phyloP scores from a whole-genome alignment of 352 stramenopile species.

The Globisporangium canariense region DNA sequence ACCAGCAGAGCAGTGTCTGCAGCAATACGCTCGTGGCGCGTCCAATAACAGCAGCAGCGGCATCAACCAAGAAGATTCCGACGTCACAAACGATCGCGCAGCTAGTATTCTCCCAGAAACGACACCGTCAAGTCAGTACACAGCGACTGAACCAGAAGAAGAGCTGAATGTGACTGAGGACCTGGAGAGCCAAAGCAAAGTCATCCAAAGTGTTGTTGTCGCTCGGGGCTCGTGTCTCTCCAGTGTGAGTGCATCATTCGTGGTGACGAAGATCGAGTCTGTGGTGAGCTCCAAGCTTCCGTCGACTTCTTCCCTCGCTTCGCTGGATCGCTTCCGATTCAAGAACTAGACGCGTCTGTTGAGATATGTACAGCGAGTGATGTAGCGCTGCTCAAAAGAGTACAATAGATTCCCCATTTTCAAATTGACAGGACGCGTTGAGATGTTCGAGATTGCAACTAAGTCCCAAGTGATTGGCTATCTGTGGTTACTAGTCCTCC shows the following conservation, averaged over 20 bases:
- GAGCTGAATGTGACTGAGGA: not conserved
- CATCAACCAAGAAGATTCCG: not conserved
- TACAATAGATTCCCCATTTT: constrained; percentile 5
- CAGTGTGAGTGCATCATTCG: not conserved
- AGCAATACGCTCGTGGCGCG: constrained; percentile 20
- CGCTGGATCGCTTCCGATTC: constrained; percentile 24
- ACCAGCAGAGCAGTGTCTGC: constrained; percentile 14
- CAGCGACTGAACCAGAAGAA: not conserved
- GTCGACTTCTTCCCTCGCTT: constrained; percentile 8
- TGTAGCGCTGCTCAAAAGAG: not conserved
- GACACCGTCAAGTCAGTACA: not conserved
- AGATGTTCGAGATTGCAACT: not conserved
- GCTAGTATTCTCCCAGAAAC: not conserved
- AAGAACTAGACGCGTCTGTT: constrained; percentile 12
- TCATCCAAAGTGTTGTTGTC: not conserved
- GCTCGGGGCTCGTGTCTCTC: not conserved
- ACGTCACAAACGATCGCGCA: not conserved
- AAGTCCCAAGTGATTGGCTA: not conserved
- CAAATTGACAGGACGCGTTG: not conserved
- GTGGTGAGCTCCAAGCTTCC: not conserved
- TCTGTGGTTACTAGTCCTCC: not conserved
- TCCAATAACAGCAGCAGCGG: not conserved
- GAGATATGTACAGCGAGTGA: not conserved
- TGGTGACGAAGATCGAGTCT: not conserved
- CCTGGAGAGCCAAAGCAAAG: not conserved